Conservation (phyloP, 352 stramenopile species). For the Pythium pyrilobum region DNA sequence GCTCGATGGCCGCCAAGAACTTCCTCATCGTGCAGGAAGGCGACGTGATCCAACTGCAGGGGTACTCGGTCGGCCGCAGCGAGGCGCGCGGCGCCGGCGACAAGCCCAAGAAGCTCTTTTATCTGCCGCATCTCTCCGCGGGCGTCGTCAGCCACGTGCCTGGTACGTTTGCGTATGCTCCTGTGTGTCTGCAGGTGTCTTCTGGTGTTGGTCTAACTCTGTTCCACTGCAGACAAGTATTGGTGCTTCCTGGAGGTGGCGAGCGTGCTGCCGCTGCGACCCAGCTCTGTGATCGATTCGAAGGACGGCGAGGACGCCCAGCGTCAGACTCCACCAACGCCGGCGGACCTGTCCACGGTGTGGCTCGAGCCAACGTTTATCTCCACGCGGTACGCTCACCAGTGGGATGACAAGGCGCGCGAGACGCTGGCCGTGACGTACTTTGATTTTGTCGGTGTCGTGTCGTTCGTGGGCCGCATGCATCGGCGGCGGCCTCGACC, state of each 20-base stretch:
- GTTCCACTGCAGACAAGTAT: slow-evolving; percentile 33
- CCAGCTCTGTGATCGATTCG: not conserved
- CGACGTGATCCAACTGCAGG: slow-evolving; percentile 50
- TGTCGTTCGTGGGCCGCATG: slow-evolving; percentile 46
- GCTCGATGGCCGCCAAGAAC: slow-evolving; percentile 54
- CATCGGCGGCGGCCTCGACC: slow-evolving; percentile 17
- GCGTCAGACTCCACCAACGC: not conserved
- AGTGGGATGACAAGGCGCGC: slow-evolving; percentile 7
- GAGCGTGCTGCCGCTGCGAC: slow-evolving; percentile 15
- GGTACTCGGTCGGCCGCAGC: slow-evolving; percentile 22
- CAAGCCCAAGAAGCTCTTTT: slow-evolving; percentile 14
- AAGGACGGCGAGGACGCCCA: not conserved
- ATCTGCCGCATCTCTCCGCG: slow-evolving; percentile 10
- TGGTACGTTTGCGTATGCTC: slow-evolving; percentile 6
- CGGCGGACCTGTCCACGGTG: not conserved
- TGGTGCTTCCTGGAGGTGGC: slow-evolving; percentile 44
- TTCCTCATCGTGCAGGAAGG: slow-evolving; percentile 50
- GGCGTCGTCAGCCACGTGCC: slow-evolving; percentile 17
- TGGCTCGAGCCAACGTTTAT: slow-evolving; percentile 49
- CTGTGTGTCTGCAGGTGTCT: too few species aligned
- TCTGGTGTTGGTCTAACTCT: not conserved
- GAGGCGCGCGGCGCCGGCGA: not conserved
- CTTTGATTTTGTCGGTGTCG: slow-evolving; percentile 65
- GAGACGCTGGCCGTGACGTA: slow-evolving; percentile 21
- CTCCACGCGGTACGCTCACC: slow-evolving; percentile 26